These are phyloP conservation scores for Ramaria sp. DNA, from an alignment of 768 basidiomycete genomes.

Conservation along the genomic window DNA sequence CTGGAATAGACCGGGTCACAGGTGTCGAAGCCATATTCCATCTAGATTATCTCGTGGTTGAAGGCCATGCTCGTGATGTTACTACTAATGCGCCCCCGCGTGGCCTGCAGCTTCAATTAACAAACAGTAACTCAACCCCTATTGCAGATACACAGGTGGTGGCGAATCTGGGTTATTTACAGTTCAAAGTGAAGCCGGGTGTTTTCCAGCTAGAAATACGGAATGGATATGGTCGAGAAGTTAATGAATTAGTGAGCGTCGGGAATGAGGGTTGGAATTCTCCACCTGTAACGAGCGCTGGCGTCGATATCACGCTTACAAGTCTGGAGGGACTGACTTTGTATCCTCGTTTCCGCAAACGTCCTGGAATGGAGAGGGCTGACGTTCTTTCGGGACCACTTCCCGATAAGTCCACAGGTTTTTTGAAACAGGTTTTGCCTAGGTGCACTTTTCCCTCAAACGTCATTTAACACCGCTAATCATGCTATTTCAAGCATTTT, in stretches of 20 bases:
- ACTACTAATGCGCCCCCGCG: constrained; percentile 61
- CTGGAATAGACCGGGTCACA: constrained; percentile 34
- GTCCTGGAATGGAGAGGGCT: constrained; percentile 64
- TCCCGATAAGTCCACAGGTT: constrained; percentile 22
- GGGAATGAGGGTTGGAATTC: constrained; percentile 89
- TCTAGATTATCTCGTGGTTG: constrained; percentile 85
- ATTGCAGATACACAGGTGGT: constrained; percentile 88
- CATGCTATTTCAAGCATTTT: constrained; percentile 25
- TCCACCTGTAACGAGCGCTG: constrained; percentile 51
- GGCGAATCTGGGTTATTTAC: constrained; percentile 91
- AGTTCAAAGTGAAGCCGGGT: constrained; percentile 90
- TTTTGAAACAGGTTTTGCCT: constrained; percentile 39
- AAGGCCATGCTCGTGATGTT: constrained; percentile 85
- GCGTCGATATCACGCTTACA: constrained; percentile 68
- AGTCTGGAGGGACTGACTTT: constrained; percentile 87
- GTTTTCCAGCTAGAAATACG: constrained; percentile 77
- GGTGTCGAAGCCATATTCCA: constrained; percentile 74
- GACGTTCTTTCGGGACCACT: constrained; percentile 61
- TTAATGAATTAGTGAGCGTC: constrained; percentile 75
- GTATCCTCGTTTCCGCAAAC: constrained; percentile 65
- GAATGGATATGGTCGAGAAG: constrained; percentile 65
- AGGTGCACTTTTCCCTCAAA: constrained; percentile 29
- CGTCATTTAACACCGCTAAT: background rate
- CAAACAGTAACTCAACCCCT: constrained; percentile 25
- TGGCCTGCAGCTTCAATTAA: constrained; percentile 83